phyloP scores from a whole-genome alignment of 108 stramenopile genomes.

The Nannochloropsis oceanica region DNA sequence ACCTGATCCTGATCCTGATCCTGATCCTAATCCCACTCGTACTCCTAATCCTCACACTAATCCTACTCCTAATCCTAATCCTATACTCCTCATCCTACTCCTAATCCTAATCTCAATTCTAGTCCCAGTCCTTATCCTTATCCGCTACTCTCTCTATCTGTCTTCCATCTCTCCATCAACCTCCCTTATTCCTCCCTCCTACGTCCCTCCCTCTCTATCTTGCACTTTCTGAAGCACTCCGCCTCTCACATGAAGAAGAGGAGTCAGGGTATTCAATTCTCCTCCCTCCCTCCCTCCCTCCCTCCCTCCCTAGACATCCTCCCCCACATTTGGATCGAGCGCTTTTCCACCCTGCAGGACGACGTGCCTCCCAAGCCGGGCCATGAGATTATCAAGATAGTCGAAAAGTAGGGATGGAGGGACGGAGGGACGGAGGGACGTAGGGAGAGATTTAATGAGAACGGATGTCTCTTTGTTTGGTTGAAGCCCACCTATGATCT shows the following conservation, averaged over 20 bases:
- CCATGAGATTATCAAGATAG: background rate
- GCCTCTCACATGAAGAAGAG: background rate
- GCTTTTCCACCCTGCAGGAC: background rate
- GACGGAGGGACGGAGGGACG: background rate
- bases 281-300: background rate
- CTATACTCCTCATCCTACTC: too few species aligned
- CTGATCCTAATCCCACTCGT: too few species aligned
- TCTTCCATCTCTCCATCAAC: background rate
- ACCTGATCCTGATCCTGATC: too few species aligned
- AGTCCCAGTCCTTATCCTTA: too few species aligned
- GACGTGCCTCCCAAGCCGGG: background rate
- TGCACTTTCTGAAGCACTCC: background rate
- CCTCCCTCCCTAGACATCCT: background rate
- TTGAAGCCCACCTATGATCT: background rate
- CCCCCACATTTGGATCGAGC: background rate
- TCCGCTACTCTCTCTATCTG: too few species aligned
- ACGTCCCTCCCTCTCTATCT: background rate
- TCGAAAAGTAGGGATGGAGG: background rate
- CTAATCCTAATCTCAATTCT: too few species aligned
- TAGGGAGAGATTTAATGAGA: background rate
- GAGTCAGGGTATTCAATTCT: background rate
- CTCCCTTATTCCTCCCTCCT: background rate
- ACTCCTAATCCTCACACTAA: too few species aligned
- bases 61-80: too few species aligned
- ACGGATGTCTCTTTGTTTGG: too few species aligned